Evolutionary conservation across 352 stramenopile genomes (phyloP).

Genomic region (Globisporangium acanthophoron): DNA sequence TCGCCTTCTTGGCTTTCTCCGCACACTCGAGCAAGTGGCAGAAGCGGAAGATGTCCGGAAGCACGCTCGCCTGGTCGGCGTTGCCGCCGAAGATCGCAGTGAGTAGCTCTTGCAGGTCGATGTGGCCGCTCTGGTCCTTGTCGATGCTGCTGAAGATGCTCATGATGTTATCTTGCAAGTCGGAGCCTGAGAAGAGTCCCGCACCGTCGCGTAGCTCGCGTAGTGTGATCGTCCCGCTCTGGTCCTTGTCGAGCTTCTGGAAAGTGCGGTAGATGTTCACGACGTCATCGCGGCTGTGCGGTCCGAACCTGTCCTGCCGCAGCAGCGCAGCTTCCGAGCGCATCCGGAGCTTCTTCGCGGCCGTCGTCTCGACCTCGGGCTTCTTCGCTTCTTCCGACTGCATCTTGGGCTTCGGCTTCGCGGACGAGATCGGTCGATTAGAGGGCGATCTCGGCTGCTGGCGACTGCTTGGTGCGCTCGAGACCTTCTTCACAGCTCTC

Average conservation of each 20-base stretch:
- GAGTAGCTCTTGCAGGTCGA: constrained; percentile 64
- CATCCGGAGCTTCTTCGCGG: constrained; percentile 57
- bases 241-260: constrained; percentile 60
- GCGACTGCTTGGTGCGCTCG: constrained; percentile 7
- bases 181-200: constrained; percentile 48
- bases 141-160: constrained; percentile 80
- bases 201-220: constrained; percentile 53
- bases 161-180: constrained; percentile 64
- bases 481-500: constrained; percentile 3
- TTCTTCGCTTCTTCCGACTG: constrained; percentile 16
- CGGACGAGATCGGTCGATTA: constrained; percentile 4
- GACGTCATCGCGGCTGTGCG: constrained; percentile 60
- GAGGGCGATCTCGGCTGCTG: not conserved
- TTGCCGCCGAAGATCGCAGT: constrained; percentile 42
- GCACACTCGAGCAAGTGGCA: constrained; percentile 46
- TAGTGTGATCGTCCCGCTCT: constrained; percentile 62
- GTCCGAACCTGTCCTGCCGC: constrained; percentile 54
- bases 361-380: not conserved
- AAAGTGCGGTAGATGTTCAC: constrained; percentile 74
- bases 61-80: constrained; percentile 25
- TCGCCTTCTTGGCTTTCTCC: constrained; percentile 39
- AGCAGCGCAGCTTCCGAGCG: constrained; percentile 57
- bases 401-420: constrained; percentile 7
- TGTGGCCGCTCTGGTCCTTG: constrained; percentile 64
- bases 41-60: constrained; percentile 53